Evolutionary conservation across 768 basidiomycete species (phyloP), one percentile per base, ranked within the genome.

Genomic region (Serpula lacrymans): DNA sequence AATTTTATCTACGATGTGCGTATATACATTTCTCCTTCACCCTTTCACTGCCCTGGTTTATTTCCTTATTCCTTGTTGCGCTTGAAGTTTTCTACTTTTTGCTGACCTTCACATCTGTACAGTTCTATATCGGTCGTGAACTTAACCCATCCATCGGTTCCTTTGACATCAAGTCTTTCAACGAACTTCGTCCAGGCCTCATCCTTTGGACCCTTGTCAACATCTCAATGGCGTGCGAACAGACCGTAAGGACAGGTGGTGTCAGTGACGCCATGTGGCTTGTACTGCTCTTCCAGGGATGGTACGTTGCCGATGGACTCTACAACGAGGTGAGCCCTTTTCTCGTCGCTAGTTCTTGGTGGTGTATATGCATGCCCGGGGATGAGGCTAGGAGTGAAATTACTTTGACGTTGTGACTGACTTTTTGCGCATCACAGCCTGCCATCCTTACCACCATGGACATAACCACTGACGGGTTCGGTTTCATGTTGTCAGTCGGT

Each of bases 361-460:
- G 6, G 25, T 13, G 33, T 43, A 8, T 48, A 18, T 42, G 29
- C 20, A 11, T 22, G 13, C 28, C 12, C 26, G 21, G 17, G 6
- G 18, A 33, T 16, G 4, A 24, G 13, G 11, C 16, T 0, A 29
- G 17, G n/a, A n/a, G n/a, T n/a, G n/a, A n/a, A n/a, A 55, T 51
- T 42, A 11, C 42, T 28, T 40, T 9, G 24, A 3, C 29, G 33
- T 18, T 30, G 41, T 22, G 14, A 25, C 12, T 16, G 22, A 16
- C 33, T 21, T 16, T 34, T 30, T 32, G 34, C 21, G 29, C 44
- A 11, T 14, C 26, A 0, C 49, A 96, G 90, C 77, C 88, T 2
- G 85, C 88, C 8, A 75, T 99, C 49, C 74, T 98, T 42, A 94
- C 90, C 1, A 92, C 87, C 3, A 99, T 99, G 89, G 96, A 99